These are phyloP conservation scores for Ophiocordyceps camponoti-leonardi DNA, from an alignment of 2,329 filamentous ascomycete species.

Conservation along the genomic window DNA sequence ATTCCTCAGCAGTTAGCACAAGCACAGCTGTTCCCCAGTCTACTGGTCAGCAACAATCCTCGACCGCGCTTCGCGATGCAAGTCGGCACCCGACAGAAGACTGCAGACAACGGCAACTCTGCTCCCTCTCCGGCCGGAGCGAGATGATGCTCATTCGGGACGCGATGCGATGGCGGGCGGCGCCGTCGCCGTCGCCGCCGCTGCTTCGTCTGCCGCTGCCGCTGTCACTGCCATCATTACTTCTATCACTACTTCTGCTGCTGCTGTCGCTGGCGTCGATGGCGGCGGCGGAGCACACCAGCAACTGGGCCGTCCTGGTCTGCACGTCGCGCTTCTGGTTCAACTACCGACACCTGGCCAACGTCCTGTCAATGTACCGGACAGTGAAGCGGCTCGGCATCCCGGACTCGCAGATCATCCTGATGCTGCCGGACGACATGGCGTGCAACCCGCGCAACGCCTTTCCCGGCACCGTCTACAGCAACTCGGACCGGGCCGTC, in stretches of 20 bases:
- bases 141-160: neutral
- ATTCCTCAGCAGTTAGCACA: no score
- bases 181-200: no score
- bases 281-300: conserved; percentile 64
- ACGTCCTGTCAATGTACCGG: conserved; percentile 91
- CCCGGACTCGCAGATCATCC: conserved; percentile 95
- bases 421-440: conserved; percentile 99
- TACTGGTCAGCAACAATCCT: no score
- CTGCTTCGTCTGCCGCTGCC: neutral
- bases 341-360: conserved; percentile 97
- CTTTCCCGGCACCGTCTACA: conserved; percentile 95
- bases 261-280: conserved; percentile 26
- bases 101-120: neutral
- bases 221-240: neutral
- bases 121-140: neutral
- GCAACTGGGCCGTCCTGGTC: conserved; percentile 98
- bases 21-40: no score
- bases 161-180: neutral
- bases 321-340: conserved; percentile 99
- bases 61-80: neutral
- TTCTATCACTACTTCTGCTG: neutral
- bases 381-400: conserved; percentile 97
- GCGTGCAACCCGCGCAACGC: conserved; percentile 97
- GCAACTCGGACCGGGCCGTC: conserved; percentile 87
- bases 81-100: neutral